Evolutionary conservation across 148 eudicot species (phyloP).

Genomic region (Fagopyrum tataricum): DNA sequence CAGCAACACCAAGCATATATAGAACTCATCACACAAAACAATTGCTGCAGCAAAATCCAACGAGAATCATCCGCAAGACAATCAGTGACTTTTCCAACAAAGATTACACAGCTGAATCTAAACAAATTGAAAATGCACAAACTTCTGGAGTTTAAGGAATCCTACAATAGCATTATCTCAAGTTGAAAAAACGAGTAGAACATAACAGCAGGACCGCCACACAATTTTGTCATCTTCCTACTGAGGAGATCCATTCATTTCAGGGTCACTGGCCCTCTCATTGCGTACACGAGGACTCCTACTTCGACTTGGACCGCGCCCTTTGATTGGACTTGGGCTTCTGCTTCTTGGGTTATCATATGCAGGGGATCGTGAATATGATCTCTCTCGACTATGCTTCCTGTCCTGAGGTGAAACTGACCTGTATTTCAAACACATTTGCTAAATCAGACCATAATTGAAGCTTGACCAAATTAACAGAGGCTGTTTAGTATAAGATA

Average conservation of each 20-base stretch:
- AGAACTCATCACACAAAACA: neutral
- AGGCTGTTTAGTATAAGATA: too few species aligned
- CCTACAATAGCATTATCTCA: neutral
- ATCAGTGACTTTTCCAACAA: neutral
- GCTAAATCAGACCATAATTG: neutral
- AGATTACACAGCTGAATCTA: neutral
- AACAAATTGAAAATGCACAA: neutral
- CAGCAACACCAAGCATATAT: too few species aligned
- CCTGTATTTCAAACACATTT: slow-evolving; percentile 32
- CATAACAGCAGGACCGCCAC: slow-evolving; percentile 5
- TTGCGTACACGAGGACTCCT: slow-evolving; percentile 20
- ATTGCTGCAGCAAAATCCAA: neutral
- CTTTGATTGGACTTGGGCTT: slow-evolving; percentile 8
- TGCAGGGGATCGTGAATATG: slow-evolving; percentile 49
- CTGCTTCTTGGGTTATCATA: slow-evolving; percentile 32
- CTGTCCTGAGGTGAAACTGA: slow-evolving; percentile 66
- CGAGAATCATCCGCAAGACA: neutral
- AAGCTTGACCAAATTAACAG: too few species aligned
- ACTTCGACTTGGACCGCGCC: slow-evolving; percentile 20
- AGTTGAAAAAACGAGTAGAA: neutral
- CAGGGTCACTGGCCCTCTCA: slow-evolving; percentile 24
- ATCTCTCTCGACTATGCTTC: slow-evolving; percentile 59
- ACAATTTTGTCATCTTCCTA: slow-evolving; percentile 9
- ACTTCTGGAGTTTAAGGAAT: neutral
- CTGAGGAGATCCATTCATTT: slow-evolving; percentile 39